Percentiles rank a stretch among this genome's conserved stretches.
These are phyloP conservation scores for Fusarium pseudocircinatum DNA, from an alignment of 2,329 filamentous ascomycete species.

Conservation along the genomic window DNA sequence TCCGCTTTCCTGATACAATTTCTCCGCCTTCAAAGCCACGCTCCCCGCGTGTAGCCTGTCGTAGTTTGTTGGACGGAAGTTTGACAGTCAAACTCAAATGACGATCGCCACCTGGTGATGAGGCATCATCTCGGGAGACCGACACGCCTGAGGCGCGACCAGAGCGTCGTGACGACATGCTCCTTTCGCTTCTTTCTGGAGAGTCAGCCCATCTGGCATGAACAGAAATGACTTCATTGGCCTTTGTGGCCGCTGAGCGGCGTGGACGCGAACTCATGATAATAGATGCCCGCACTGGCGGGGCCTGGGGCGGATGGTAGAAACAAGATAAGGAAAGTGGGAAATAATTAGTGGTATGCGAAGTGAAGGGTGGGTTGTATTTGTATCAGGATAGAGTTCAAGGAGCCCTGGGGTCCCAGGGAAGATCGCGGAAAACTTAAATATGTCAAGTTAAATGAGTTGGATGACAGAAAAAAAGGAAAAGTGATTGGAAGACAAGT, in stretches of 20 bases:
- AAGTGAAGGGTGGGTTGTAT: constrained; percentile 1
- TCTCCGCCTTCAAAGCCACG: constrained; percentile 56
- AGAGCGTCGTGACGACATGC: constrained; percentile 64
- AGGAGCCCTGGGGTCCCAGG: not conserved
- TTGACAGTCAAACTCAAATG: constrained; percentile 60
- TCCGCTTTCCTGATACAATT: constrained; percentile 62
- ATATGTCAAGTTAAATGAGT: constrained; percentile 1
- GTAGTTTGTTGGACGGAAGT: constrained; percentile 61
- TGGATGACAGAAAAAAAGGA: not conserved
- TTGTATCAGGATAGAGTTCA: not conserved
- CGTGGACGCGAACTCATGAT: constrained; percentile 61
- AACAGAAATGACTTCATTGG: constrained; percentile 55
- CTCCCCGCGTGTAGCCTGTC: constrained; percentile 58
- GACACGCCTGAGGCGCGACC: constrained; percentile 57
- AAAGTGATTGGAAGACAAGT: constrained; percentile 1
- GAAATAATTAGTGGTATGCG: constrained; percentile 3
- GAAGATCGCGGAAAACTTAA: not conserved
- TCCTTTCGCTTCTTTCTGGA: constrained; percentile 49
- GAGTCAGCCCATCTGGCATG: constrained; percentile 55
- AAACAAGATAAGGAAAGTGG: not conserved
- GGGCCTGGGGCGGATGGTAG: not conserved
- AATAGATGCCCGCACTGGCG: constrained; percentile 36
- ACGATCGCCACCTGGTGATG: constrained; percentile 58
- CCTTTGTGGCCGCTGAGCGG: constrained; percentile 55
- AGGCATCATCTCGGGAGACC: constrained; percentile 57